A percentile compares a stretch with the other conserved stretches of the same genome.
phyloP scores from a whole-genome alignment of 2,329 filamentous ascomycete species.

The Ophiostoma ulmi region DNA sequence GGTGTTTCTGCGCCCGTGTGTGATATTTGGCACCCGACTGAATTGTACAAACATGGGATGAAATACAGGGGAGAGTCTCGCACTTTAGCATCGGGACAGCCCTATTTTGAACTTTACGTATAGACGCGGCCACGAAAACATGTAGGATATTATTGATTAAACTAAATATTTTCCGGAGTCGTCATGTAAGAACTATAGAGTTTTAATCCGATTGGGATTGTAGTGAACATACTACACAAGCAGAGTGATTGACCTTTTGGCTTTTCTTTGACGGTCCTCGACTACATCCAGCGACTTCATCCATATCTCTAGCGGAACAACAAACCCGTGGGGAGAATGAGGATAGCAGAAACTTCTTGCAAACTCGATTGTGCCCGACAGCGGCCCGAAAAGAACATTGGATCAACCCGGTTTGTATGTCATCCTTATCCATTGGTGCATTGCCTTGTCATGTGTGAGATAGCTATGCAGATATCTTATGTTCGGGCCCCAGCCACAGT shows the following conservation, averaged over 20 bases:
- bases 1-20: neutral
- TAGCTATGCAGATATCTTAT: neutral
- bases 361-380: conserved; percentile 2
- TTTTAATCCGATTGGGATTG: neutral
- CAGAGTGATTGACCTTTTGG: neutral
- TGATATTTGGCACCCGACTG: neutral
- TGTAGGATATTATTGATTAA: neutral
- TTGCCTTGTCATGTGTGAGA: neutral
- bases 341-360: neutral
- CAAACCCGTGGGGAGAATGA: neutral
- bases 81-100: neutral
- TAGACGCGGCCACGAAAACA: neutral
- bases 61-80: neutral
- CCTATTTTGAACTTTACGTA: neutral
- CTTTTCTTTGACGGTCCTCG: neutral
- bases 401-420: neutral
- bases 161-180: neutral
- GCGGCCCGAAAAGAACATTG: neutral
- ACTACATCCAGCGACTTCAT: neutral
- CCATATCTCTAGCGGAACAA: neutral
- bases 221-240: neutral
- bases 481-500: neutral
- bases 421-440: neutral
- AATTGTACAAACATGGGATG: neutral
- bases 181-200: neutral